Evolutionary conservation across 1,284 basidiomycete species (phyloP), one percentile per base, ranked within the genome.

Genomic region (Rhodotorula sp.): DNA sequence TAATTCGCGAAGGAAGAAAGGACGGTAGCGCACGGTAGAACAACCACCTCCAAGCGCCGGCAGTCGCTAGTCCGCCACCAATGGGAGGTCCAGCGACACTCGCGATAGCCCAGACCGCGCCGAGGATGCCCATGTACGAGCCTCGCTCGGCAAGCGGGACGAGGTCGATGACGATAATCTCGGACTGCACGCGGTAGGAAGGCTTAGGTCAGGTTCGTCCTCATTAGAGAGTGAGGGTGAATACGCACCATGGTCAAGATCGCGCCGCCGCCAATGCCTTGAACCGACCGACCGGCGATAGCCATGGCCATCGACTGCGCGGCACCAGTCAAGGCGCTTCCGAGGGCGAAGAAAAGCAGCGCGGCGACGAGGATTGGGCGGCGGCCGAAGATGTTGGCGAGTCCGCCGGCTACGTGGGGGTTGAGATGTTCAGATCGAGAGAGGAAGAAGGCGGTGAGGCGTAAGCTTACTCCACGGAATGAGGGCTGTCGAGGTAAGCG

Each of bases 11-110:
- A 2, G 30, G 76, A 75, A 29, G 80, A 66, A 10, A 70, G 77
- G n/a, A 79, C 65, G 19, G 76, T 19, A 22, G 56, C 55, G 29
- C 11, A 62, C 76, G 70, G 71, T 64, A 78, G 67, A 84, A 84
- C 44, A 83, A 74, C 81, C 81, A 83, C 9, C 82, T 73, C 83
- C 83, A 84, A 54, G 80, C 74, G 13, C 76, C 79, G 8, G 74
- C 75, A n/a, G 77, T 70, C 0, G 80, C 79, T 2, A 84, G 79
- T 17, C 76, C 78, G 2, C 83, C 83, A 1, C 81, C 83, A 2
- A 83, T 72, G 0, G 82, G 70, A 11, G 82, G 79, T 77, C 74
- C 72, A n/a, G 66, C 69, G 7, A 73, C 73, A n/a, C 53, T 53
- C 2, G 73, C 73, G 29, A 71, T n/a, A 2, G 66, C 64, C 67